phyloP scores from a whole-genome alignment of 129 eudicot species.

The Daucus carota region DH1_v3.0 NC_030382.2:43553501-43554000 shows the following conservation, averaged over 20 bases:
- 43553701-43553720: conserved; percentile 51
- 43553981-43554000: conserved; percentile 79
- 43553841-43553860: conserved; percentile 95
- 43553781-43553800: conserved; percentile 87
- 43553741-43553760: conserved; percentile 88
- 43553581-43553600: too few species aligned
- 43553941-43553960: conserved; percentile 79
- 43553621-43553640: too few species aligned
- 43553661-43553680: too few species aligned
- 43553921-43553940: conserved; percentile 86
- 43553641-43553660: too few species aligned
- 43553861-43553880: conserved; percentile 90
- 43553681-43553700: neutral
- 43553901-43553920: conserved; percentile 94
- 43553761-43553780: conserved; percentile 81
- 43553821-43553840: conserved; percentile 90
- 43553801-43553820: conserved; percentile 91
- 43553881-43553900: conserved; percentile 87
- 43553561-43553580: too few species aligned
- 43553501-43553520: too few species aligned
- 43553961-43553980: conserved; percentile 95
- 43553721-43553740: conserved; percentile 94
- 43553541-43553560: too few species aligned
- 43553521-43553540: too few species aligned
- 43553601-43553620: too few species aligned